A percentile compares a stretch with the other conserved stretches of the same genome.
Evolutionary conservation across 2,329 filamentous ascomycete species (phyloP).

Genomic region (Aureobasidium sp.): DNA sequence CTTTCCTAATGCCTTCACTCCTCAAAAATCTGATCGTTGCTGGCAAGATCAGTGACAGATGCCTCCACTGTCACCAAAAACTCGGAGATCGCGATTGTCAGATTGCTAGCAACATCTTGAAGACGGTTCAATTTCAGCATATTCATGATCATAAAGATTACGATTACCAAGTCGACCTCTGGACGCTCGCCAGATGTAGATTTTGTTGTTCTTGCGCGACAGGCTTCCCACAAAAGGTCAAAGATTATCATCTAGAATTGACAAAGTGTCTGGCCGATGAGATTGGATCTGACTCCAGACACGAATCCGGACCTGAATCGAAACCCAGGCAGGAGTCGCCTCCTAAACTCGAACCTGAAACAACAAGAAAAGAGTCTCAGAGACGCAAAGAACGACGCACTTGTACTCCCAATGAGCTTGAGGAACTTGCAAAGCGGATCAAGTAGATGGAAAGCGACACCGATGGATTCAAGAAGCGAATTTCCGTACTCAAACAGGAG

Average conservation of each 20-base stretch:
- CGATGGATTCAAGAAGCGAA: background rate
- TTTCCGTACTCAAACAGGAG: background rate
- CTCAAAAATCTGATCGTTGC: background rate
- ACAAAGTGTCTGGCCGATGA: background rate
- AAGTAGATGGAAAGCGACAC: background rate
- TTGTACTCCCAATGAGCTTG: background rate
- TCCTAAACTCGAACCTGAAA: background rate
- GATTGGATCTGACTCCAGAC: background rate
- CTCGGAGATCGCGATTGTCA: background rate
- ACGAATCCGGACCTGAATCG: background rate
- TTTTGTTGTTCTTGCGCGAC: background rate
- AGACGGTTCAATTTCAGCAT: background rate
- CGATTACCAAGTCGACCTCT: background rate
- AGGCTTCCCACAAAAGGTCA: background rate
- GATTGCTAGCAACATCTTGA: background rate
- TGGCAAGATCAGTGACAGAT: background rate
- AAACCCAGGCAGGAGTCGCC: too few relatives aligned
- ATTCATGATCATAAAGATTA: background rate
- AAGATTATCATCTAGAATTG: background rate
- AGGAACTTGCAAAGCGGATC: background rate
- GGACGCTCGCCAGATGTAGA: background rate
- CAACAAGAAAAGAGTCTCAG: background rate
- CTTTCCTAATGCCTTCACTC: background rate
- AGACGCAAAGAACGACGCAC: background rate
- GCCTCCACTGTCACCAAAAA: background rate